These are phyloP conservation scores for Silybum marianum DNA, from an alignment of 129 eudicot species.

Conservation along the genomic window DNA sequence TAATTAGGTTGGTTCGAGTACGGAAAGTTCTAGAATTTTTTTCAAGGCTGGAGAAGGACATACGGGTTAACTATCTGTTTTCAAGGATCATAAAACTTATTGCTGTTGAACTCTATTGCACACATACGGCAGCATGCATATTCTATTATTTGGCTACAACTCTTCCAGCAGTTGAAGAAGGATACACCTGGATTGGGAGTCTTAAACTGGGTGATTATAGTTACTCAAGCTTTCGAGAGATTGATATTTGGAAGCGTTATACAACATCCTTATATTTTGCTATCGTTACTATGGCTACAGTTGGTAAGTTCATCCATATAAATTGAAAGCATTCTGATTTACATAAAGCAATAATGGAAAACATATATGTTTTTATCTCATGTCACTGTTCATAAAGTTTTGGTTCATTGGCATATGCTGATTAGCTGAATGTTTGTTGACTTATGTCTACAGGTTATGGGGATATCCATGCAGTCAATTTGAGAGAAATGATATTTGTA, in stretches of 20 bases:
- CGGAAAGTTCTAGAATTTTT: slow-evolving; percentile 64
- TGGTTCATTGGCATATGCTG: not conserved
- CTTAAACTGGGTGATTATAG: slow-evolving; percentile 80
- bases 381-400: not conserved
- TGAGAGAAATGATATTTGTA: slow-evolving; percentile 92
- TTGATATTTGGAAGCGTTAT: slow-evolving; percentile 83
- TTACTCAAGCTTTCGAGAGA: slow-evolving; percentile 76
- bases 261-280: slow-evolving; percentile 84
- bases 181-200: slow-evolving; percentile 97
- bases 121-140: slow-evolving; percentile 98
- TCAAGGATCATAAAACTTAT: slow-evolving; percentile 84
- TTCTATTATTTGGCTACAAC: slow-evolving; percentile 94
- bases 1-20: slow-evolving; percentile 78
- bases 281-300: slow-evolving; percentile 95
- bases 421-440: slow-evolving; percentile 14
- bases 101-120: slow-evolving; percentile 85
- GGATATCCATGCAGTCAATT: slow-evolving; percentile 92
- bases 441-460: slow-evolving; percentile 74
- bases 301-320: slow-evolving; percentile 54
- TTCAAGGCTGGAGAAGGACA: slow-evolving; percentile 77
- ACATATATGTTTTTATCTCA: not conserved
- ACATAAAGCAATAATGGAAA: not conserved
- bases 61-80: slow-evolving; percentile 80
- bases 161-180: slow-evolving; percentile 79
- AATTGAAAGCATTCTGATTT: slow-evolving; percentile 5